Percentiles rank a stretch among this genome's conserved stretches.
phyloP scores from a whole-genome alignment of 2,329 filamentous ascomycete genomes.

The Diplodia seriata region DNA sequence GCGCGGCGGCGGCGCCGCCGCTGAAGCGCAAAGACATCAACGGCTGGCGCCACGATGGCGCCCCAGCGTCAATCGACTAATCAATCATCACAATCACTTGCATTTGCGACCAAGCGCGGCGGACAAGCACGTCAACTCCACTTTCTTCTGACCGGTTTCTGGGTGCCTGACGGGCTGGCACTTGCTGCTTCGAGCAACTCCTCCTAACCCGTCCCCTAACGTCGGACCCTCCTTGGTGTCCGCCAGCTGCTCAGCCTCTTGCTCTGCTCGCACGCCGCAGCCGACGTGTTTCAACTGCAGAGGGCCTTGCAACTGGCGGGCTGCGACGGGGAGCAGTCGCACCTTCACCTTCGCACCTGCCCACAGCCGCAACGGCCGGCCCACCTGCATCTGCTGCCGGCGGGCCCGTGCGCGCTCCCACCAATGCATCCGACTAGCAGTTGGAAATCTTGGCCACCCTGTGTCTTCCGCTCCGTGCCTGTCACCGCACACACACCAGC shows the following conservation, averaged over 20 bases:
- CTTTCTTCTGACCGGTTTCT: conserved; percentile 31
- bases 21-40: conserved; percentile 26
- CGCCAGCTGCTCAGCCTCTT: conserved; percentile 8
- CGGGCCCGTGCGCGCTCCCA: conserved; percentile 17
- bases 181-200: conserved; percentile 19
- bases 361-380: not conserved
- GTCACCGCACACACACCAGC: conserved; percentile 14
- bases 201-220: conserved; percentile 20
- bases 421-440: conserved; percentile 6
- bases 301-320: conserved; percentile 7
- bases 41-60: conserved; percentile 29
- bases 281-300: conserved; percentile 28
- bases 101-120: conserved; percentile 16
- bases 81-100: conserved; percentile 28
- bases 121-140: conserved; percentile 28
- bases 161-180: conserved; percentile 24
- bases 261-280: not conserved
- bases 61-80: conserved; percentile 26
- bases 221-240: conserved; percentile 4
- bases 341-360: not conserved
- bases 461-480: conserved; percentile 15
- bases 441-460: conserved; percentile 19
- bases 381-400: not conserved
- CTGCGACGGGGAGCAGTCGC: not conserved
- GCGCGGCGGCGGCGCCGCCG: conserved; percentile 22